These are phyloP conservation scores for Achaetomium macrosporum DNA, from an alignment of 2,329 filamentous ascomycete genomes.

Conservation along the genomic window DNA sequence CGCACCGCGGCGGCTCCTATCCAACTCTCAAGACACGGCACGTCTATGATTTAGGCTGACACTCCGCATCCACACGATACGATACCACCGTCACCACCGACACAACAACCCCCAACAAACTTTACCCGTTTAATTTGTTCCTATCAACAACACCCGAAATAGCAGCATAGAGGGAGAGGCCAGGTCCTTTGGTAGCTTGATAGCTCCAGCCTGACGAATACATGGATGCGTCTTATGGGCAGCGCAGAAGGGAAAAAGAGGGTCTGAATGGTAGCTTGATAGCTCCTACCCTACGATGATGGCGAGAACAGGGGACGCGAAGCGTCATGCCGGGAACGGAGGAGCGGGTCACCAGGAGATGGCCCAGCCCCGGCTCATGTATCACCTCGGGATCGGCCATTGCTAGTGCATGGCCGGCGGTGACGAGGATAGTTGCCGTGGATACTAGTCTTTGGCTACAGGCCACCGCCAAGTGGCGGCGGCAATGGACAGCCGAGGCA, in stretches of 20 bases:
- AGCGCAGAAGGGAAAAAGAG: slow-evolving; percentile 31
- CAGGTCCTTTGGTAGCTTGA: slow-evolving; percentile 58
- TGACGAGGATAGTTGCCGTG: slow-evolving; percentile 12
- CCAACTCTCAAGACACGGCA: slow-evolving; percentile 27
- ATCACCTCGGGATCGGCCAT: slow-evolving; percentile 19
- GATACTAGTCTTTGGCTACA: slow-evolving; percentile 20
- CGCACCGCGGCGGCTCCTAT: slow-evolving; percentile 5
- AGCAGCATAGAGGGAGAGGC: slow-evolving; percentile 18
- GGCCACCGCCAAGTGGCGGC: slow-evolving; percentile 27
- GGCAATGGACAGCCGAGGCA: slow-evolving; percentile 10
- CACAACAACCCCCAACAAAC: slow-evolving; percentile 26
- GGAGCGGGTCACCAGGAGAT: slow-evolving; percentile 2
- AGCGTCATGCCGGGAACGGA: slow-evolving; percentile 14
- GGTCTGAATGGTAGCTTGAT: slow-evolving; percentile 46
- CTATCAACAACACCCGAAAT: slow-evolving; percentile 18
- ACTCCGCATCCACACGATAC: background rate
- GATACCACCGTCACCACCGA: background rate
- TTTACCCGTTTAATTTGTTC: slow-evolving; percentile 28
- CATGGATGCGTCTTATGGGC: slow-evolving; percentile 27
- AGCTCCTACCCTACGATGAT: slow-evolving; percentile 39
- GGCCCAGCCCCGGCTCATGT: slow-evolving; percentile 11
- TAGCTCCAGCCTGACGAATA: slow-evolving; percentile 52
- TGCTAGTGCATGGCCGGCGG: slow-evolving; percentile 29
- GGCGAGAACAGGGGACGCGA: slow-evolving; percentile 1
- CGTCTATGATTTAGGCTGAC: slow-evolving; percentile 23